phyloP scores from a whole-genome alignment of 2,329 filamentous ascomycete species.

The Colletotrichum salicis region DNA sequence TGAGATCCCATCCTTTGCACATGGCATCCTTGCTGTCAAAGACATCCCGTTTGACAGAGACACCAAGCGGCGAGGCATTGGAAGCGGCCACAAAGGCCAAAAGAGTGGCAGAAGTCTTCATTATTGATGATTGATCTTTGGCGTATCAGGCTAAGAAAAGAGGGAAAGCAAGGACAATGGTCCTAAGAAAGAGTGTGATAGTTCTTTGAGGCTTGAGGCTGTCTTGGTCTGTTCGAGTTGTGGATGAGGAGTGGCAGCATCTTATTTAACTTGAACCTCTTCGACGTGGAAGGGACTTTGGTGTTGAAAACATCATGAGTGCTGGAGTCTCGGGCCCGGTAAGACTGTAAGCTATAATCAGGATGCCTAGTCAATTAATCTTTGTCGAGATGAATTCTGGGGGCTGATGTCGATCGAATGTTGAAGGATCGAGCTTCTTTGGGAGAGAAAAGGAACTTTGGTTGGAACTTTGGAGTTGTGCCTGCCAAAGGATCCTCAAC shows the following conservation, averaged over 20 bases:
- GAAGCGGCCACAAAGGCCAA: background rate
- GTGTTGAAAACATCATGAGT: background rate
- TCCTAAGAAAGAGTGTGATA: background rate
- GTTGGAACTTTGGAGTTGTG: background rate
- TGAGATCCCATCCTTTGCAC: conserved; percentile 24
- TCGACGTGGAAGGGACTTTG: background rate
- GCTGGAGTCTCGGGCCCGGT: background rate
- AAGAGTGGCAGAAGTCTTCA: conserved; percentile 7
- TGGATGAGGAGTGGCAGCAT: background rate
- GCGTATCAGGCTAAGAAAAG: background rate
- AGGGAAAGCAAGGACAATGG: background rate
- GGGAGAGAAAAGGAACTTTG: background rate
- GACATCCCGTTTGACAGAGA: background rate
- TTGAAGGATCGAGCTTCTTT: background rate
- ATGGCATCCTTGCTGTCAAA: conserved; percentile 15
- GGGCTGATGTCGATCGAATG: background rate
- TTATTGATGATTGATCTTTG: background rate
- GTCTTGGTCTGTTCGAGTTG: background rate
- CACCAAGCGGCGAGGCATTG: conserved; percentile 2
- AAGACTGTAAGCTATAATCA: background rate
- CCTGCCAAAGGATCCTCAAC: background rate
- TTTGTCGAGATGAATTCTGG: background rate
- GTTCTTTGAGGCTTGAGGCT: background rate
- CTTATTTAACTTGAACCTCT: background rate
- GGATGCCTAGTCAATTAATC: background rate